Evolutionary conservation across 2,329 filamentous ascomycete species (phyloP), one percentile per base, ranked within the genome.

Genomic region (Tolypocladium cylindrosporum): DNA sequence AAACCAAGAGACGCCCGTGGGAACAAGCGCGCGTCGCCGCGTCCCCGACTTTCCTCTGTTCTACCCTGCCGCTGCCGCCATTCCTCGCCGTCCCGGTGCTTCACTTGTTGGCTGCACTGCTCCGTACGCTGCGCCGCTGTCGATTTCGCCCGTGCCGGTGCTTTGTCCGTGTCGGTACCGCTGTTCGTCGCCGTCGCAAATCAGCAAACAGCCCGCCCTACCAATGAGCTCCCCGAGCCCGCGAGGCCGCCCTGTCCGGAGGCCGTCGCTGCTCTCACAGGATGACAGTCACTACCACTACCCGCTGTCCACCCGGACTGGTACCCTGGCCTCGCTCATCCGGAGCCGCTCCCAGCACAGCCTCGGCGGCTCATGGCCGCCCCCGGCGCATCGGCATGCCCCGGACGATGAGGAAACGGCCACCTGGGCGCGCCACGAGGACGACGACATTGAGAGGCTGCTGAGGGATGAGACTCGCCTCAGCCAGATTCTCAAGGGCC

Each of bases 401-500:
- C 56, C 63, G 5, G 69, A 70, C 37, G 72, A 74, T 51, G 72
- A 74, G 51, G 72, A 74, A 56, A 54, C 64, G 11, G 66, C 61
- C 43, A 31, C 53, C 39, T 61, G 65, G 61, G 58, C 59, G 59
- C 63, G 63, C 21, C 60, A 65, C 43, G 67, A 76, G 39, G 74
- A 77, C 36, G 79, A 81, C 48, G 75, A 76, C 36, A 73, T 75
- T 43, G 72, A 74, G 21, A 74, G 74, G 31, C 70, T 78, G 27
- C 70, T 77, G 53, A 71, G 74, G 50, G 81, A 86, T 56, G 84
- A 86, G 70, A 80, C 80, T 39, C 82, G 84, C 27, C 71, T 86
- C 55, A 83, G 75, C 59, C 77, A 79, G 61, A 75, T 87, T 59
- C 79, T 88, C 56, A 79, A 81, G 66, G 82, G 81, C n/a, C 85